Conservation (phyloP, 106 monocot genomes). For the Dioscorea zingiberensis region DNA sequence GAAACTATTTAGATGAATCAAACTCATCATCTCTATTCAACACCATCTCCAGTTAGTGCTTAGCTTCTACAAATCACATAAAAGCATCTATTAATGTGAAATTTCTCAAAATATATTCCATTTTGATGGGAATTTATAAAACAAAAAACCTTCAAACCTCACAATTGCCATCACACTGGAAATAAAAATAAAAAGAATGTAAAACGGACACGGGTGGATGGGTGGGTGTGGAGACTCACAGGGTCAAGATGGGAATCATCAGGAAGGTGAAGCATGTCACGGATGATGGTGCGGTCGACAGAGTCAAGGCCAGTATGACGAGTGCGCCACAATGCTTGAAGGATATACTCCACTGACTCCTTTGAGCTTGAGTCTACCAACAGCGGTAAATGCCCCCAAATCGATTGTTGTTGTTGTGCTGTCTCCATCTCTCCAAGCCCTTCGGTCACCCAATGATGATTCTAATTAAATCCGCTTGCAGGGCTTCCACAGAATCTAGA, state of each 20-base stretch:
- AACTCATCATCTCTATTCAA: neutral
- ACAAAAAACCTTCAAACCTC: neutral
- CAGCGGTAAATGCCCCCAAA: constrained; percentile 73
- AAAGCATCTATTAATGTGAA: neutral
- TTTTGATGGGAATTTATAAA: neutral
- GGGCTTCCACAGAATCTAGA: too few relatives aligned
- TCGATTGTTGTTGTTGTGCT: neutral
- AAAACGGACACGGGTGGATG: too few relatives aligned
- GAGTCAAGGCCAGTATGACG: constrained; percentile 81
- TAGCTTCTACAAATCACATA: neutral
- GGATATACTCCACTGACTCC: constrained; percentile 90
- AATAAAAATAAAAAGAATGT: neutral
- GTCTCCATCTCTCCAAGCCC: too few relatives aligned
- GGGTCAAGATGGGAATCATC: constrained; percentile 73
- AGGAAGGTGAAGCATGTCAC: constrained; percentile 50
- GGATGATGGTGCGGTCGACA: constrained; percentile 58
- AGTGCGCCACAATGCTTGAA: constrained; percentile 78
- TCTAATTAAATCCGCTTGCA: too few relatives aligned
- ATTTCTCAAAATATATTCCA: neutral
- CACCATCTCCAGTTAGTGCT: neutral
- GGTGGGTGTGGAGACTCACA: constrained; percentile 7
- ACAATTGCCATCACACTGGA: neutral
- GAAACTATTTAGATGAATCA: too few relatives aligned
- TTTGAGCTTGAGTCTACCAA: constrained; percentile 59
- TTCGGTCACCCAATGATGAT: too few relatives aligned